Percentiles rank a stretch among this genome's conserved stretches.
These are phyloP conservation scores for Rosa persica DNA, from an alignment of 306 rosid genomes.

Conservation along the genomic window DNA sequence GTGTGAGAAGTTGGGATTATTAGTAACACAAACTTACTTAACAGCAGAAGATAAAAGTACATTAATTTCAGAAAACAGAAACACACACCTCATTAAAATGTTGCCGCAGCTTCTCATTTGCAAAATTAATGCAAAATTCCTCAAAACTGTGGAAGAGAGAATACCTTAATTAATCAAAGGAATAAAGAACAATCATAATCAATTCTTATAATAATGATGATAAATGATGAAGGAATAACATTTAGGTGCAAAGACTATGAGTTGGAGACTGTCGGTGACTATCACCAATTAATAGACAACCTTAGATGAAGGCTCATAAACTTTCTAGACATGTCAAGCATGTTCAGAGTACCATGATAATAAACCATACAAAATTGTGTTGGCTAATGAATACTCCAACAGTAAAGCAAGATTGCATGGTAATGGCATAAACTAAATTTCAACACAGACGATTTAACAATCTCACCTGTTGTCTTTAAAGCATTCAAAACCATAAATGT, in stretches of 20 bases:
- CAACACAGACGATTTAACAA: background rate
- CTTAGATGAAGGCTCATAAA: background rate
- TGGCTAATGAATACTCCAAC: background rate
- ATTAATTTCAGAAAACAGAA: background rate
- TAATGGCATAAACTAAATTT: too few species aligned
- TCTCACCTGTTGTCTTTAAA: conserved; percentile 89
- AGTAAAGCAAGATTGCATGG: background rate
- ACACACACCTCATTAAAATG: conserved; percentile 89
- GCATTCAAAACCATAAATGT: conserved; percentile 98
- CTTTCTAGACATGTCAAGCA: background rate
- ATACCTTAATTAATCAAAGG: conserved; percentile 23
- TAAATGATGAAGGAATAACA: background rate
- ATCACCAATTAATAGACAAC: background rate
- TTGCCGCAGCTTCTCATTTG: conserved; percentile 98
- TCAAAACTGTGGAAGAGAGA: conserved; percentile 69
- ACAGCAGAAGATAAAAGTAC: background rate
- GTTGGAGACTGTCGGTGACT: background rate
- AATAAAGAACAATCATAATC: conserved; percentile 2
- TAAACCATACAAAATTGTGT: background rate
- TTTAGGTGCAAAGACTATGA: background rate
- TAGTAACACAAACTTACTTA: background rate
- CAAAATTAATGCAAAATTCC: conserved; percentile 98
- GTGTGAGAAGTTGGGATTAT: conserved; percentile 15
- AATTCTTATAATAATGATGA: background rate
- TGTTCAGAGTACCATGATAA: conserved; percentile 3